Conservation (phyloP, 352 stramenopile species). For the Halophytophthora batemanensis region DNA sequence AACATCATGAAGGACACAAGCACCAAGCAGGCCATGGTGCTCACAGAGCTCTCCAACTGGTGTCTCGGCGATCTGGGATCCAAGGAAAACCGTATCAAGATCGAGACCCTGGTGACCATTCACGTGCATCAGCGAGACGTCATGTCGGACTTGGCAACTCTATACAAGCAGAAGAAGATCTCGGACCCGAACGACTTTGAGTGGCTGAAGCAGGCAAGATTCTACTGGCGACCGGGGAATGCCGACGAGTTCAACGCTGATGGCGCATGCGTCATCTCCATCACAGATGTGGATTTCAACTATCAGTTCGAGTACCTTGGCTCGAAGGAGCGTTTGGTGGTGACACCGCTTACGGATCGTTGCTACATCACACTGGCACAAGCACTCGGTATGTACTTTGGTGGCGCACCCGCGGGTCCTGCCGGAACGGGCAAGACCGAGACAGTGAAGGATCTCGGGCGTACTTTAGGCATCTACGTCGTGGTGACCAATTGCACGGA, state of each 20-base stretch:
- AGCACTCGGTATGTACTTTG: conserved; percentile 98
- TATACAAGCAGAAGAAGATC: conserved; percentile 97
- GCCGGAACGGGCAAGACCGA: conserved; percentile 97
- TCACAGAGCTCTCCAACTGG: conserved; percentile 95
- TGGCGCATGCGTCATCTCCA: conserved; percentile 95
- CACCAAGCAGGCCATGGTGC: conserved; percentile 90
- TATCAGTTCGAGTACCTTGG: conserved; percentile 98
- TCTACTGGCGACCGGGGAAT: conserved; percentile 96
- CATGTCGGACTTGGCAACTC: conserved; percentile 90
- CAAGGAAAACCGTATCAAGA: conserved; percentile 97
- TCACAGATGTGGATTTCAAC: conserved; percentile 98
- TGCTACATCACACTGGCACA: conserved; percentile 98
- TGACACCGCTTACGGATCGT: conserved; percentile 96
- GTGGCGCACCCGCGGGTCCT: conserved; percentile 92
- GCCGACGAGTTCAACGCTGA: conserved; percentile 93
- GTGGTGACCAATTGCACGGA: conserved; percentile 98
- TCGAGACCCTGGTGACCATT: conserved; percentile 97
- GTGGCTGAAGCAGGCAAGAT: conserved; percentile 98
- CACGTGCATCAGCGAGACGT: conserved; percentile 98
- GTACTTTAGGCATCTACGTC: conserved; percentile 94
- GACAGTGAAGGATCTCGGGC: conserved; percentile 96
- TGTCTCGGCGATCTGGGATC: conserved; percentile 95
- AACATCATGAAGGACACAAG: conserved; percentile 98
- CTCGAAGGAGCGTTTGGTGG: conserved; percentile 96
- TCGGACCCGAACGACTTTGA: conserved; percentile 98